Percentiles rank a stretch among this genome's conserved stretches.
Conservation (phyloP, 495 filamentous ascomycete species). For the Penicillium diatomitis region DNA sequence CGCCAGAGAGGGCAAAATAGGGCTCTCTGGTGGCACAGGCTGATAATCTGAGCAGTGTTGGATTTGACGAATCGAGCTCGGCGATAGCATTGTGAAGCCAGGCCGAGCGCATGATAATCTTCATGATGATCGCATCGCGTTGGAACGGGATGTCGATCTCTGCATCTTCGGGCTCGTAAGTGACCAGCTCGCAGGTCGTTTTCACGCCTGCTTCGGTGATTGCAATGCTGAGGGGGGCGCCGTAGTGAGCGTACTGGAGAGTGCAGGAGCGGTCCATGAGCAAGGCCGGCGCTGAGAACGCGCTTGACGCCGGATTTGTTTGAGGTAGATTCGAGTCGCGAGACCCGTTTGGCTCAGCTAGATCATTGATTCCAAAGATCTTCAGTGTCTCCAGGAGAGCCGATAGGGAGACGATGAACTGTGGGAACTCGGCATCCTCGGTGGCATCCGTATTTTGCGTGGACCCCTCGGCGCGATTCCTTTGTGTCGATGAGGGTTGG, state of each 20-base stretch:
- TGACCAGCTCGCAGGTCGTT: constrained; percentile 86
- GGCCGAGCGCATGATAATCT: constrained; percentile 84
- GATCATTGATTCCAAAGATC: constrained; percentile 77
- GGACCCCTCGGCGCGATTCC: constrained; percentile 22
- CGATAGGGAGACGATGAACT: constrained; percentile 76
- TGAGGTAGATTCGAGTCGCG: constrained; percentile 39
- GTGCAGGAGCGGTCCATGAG: constrained; percentile 76
- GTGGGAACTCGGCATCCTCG: constrained; percentile 28
- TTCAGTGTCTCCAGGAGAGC: constrained; percentile 90
- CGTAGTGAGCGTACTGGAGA: constrained; percentile 61
- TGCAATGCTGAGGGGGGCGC: constrained; percentile 68
- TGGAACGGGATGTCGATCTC: constrained; percentile 73
- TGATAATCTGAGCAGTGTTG: constrained; percentile 51
- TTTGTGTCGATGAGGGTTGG: constrained; percentile 31
- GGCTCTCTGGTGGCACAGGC: constrained; percentile 52
- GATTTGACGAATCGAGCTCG: constrained; percentile 68
- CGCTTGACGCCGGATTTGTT: constrained; percentile 40
- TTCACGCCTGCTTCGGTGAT: constrained; percentile 78
- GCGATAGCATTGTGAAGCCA: constrained; percentile 78
- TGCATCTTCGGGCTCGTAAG: constrained; percentile 63
- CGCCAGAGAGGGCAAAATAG: constrained; percentile 61
- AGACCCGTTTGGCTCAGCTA: constrained; percentile 42
- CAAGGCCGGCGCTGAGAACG: constrained; percentile 67
- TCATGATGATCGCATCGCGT: constrained; percentile 69
- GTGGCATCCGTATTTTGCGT: constrained; percentile 27